Conservation (phyloP, 768 basidiomycete species). For the Boletus sp. region DNA sequence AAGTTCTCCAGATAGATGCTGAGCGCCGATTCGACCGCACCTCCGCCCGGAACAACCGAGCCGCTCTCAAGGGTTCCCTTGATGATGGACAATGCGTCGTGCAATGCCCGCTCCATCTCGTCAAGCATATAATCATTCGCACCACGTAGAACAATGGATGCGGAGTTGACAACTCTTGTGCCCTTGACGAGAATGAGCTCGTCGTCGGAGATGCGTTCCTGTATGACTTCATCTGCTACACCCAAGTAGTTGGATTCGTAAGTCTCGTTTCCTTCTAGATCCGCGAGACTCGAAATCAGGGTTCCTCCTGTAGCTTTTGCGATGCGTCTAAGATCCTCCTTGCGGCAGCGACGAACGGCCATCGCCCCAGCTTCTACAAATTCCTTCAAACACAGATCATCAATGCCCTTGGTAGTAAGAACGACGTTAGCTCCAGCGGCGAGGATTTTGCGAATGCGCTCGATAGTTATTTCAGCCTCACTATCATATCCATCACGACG, state of each 20-base stretch:
- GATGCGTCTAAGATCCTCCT: slow-evolving; percentile 95
- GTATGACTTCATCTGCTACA: slow-evolving; percentile 92
- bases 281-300: slow-evolving; percentile 87
- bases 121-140: slow-evolving; percentile 99
- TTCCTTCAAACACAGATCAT: slow-evolving; percentile 96
- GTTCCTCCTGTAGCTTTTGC: slow-evolving; percentile 97
- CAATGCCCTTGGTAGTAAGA: slow-evolving; percentile 96
- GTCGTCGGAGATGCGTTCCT: slow-evolving; percentile 97
- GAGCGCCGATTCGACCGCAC: slow-evolving; percentile 93
- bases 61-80: slow-evolving; percentile 98
- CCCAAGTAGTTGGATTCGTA: slow-evolving; percentile 91
- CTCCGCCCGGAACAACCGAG: slow-evolving; percentile 92
- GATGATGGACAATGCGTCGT: slow-evolving; percentile 92
- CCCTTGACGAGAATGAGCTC: slow-evolving; percentile 97
- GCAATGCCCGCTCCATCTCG: slow-evolving; percentile 97
- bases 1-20: slow-evolving; percentile 99
- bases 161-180: slow-evolving; percentile 91
- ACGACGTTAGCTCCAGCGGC: slow-evolving; percentile 96
- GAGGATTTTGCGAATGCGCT: slow-evolving; percentile 93
- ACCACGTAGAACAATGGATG: slow-evolving; percentile 90
- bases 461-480: slow-evolving; percentile 93
- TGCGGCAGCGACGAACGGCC: slow-evolving; percentile 95
- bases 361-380: slow-evolving; percentile 99
- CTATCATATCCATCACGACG: slow-evolving; percentile 41
- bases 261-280: slow-evolving; percentile 96